Evolutionary conservation across 2,329 filamentous ascomycete genomes (phyloP).

Genomic region (Microdochium nivale): DNA sequence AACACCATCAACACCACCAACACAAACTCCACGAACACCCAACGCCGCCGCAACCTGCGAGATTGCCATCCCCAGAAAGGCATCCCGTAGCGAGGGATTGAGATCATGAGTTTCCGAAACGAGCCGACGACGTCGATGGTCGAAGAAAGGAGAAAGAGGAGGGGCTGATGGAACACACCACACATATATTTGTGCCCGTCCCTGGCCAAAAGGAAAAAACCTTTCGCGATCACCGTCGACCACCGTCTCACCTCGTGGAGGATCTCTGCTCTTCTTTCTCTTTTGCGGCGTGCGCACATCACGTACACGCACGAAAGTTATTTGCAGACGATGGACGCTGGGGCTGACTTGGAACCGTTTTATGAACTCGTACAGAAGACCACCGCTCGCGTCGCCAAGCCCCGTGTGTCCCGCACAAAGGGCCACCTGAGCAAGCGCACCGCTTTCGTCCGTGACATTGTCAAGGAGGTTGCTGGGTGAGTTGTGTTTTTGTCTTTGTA

Average conservation of each 20-base stretch:
- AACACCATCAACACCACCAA: not conserved
- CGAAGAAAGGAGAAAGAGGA: not conserved
- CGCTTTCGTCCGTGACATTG: slow-evolving; percentile 91
- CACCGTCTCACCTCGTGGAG: slow-evolving; percentile 65
- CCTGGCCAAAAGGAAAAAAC: not conserved
- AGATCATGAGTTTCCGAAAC: slow-evolving; percentile 2
- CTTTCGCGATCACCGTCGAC: slow-evolving; percentile 27
- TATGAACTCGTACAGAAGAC: slow-evolving; percentile 59
- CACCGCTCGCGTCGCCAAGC: slow-evolving; percentile 69
- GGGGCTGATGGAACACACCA: not conserved
- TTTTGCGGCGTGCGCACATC: slow-evolving; percentile 13
- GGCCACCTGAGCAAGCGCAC: slow-evolving; percentile 96
- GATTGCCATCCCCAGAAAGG: not conserved
- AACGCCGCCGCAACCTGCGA: not conserved
- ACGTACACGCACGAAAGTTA: slow-evolving; percentile 17
- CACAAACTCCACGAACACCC: not conserved
- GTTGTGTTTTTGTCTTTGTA: slow-evolving; percentile 26
- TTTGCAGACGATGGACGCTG: slow-evolving; percentile 56
- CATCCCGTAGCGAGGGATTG: slow-evolving; percentile 5
- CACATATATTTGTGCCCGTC: not conserved
- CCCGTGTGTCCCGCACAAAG: slow-evolving; percentile 78
- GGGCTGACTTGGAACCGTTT: slow-evolving; percentile 30
- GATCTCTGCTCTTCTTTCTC: slow-evolving; percentile 49
- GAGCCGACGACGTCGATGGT: not conserved
- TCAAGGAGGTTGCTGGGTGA: slow-evolving; percentile 96